Conservation (phyloP, 768 basidiomycete genomes). For the Clitopilus hobsonii region DNA sequence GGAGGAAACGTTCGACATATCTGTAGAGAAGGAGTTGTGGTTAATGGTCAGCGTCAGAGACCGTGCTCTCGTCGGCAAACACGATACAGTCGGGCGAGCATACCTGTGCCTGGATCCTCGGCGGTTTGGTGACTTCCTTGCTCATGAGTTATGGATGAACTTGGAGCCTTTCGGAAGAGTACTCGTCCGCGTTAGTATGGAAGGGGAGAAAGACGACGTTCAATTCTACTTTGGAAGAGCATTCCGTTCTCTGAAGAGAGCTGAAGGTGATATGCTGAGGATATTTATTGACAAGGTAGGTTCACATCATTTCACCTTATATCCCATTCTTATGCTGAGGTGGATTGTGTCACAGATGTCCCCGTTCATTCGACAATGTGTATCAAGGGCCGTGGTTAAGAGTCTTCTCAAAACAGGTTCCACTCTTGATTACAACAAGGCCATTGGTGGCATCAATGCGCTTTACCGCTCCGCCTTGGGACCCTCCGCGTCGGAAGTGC, state of each 20-base stretch:
- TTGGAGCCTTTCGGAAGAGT: slow-evolving; percentile 84
- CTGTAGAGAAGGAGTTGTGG: slow-evolving; percentile 93
- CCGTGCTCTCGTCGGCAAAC: slow-evolving; percentile 86
- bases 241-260: slow-evolving; percentile 89
- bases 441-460: slow-evolving; percentile 76
- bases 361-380: slow-evolving; percentile 83
- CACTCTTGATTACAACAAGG: slow-evolving; percentile 84
- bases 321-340: neutral
- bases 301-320: slow-evolving; percentile 3
- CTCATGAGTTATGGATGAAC: slow-evolving; percentile 91
- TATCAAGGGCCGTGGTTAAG: slow-evolving; percentile 75
- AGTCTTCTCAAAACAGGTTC: slow-evolving; percentile 63
- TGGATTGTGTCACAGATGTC: slow-evolving; percentile 68
- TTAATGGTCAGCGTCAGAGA: slow-evolving; percentile 94
- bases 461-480: slow-evolving; percentile 79
- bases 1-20: slow-evolving; percentile 97
- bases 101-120: slow-evolving; percentile 91
- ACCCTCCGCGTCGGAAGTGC: slow-evolving; percentile 60
- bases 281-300: slow-evolving; percentile 95
- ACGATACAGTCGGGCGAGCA: slow-evolving; percentile 85
- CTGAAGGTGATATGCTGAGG: slow-evolving; percentile 92
- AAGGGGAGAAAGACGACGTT: slow-evolving; percentile 97
- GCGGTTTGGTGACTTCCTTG: slow-evolving; percentile 82
- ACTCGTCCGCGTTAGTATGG: slow-evolving; percentile 90
- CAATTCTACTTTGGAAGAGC: slow-evolving; percentile 96